Evolutionary conservation across 164 flowering plant genomes (phyloP).

Genomic region (Hamamelis virginiana): DNA sequence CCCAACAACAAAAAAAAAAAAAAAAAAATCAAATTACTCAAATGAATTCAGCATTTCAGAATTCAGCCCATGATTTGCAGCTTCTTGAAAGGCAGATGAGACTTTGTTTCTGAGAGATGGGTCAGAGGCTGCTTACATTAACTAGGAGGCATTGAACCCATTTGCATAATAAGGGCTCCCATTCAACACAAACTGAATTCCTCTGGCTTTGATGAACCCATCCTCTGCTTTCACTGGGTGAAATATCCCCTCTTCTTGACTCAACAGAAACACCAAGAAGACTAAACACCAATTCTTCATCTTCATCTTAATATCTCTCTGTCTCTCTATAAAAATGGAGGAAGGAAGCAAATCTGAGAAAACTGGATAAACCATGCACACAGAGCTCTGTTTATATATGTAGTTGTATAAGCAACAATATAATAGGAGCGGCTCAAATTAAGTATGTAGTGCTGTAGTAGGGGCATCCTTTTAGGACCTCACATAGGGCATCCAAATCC

Average conservation of each 20-base stretch:
- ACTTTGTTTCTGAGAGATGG: slow-evolving; percentile 60
- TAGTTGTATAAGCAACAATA: too few species aligned
- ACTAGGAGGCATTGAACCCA: slow-evolving; percentile 94
- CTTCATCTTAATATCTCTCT: not conserved
- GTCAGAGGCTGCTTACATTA: slow-evolving; percentile 65
- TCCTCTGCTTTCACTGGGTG: slow-evolving; percentile 34
- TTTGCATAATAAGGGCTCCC: slow-evolving; percentile 68
- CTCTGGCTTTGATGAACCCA: slow-evolving; percentile 52
- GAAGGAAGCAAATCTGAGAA: not conserved
- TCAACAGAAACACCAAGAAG: slow-evolving; percentile 19
- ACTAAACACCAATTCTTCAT: slow-evolving; percentile 32
- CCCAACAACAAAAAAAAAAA: too few species aligned
- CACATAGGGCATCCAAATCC: too few species aligned
- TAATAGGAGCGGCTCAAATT: too few species aligned
- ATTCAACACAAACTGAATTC: slow-evolving; percentile 55
- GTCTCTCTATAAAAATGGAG: not conserved
- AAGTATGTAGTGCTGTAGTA: too few species aligned
- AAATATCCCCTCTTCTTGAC: slow-evolving; percentile 14
- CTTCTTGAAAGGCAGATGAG: slow-evolving; percentile 58
- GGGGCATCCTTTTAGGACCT: too few species aligned
- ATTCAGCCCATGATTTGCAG: slow-evolving; percentile 59
- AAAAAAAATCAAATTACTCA: too few species aligned
- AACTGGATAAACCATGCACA: not conserved
- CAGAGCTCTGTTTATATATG: not conserved
- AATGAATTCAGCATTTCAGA: too few species aligned